Evolutionary conservation across 805 yeast species (phyloP).

Genomic region (Wickerhamomyces alni): DNA sequence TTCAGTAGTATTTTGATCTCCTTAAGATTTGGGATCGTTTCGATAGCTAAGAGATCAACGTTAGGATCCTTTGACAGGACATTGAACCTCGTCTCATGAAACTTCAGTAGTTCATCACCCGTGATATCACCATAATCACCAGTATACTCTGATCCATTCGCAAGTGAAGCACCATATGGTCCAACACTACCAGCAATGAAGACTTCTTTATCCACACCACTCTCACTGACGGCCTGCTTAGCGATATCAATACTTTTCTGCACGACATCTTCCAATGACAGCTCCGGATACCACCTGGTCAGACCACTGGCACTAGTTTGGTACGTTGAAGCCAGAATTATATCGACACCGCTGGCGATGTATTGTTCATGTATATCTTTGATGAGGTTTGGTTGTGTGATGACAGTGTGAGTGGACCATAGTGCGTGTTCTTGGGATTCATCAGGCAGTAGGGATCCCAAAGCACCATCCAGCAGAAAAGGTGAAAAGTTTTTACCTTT

Average conservation of each 20-base stretch:
- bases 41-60: conserved; percentile 54
- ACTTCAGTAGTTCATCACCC: conserved; percentile 32
- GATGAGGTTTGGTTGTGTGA: conserved; percentile 36
- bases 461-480: conserved; percentile 1
- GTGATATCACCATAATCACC: conserved; percentile 48
- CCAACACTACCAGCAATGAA: conserved; percentile 26
- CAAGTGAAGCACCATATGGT: conserved; percentile 34
- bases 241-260: not conserved
- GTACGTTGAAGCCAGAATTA: conserved; percentile 43
- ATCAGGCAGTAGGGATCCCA: conserved; percentile 1
- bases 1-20: conserved; percentile 48
- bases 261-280: not conserved
- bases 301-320: not conserved
- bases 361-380: conserved; percentile 42
- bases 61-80: conserved; percentile 30
- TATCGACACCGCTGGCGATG: conserved; percentile 42
- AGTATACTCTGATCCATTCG: conserved; percentile 62
- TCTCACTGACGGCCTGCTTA: not conserved
- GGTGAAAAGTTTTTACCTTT: not conserved
- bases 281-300: not conserved
- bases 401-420: conserved; percentile 50
- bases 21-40: conserved; percentile 56
- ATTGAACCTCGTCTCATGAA: conserved; percentile 41
- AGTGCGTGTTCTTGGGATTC: conserved; percentile 21
- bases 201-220: not conserved